Percentiles rank a stretch among this genome's conserved stretches.
Conservation (phyloP, 2,329 filamentous ascomycete species). For the Nemania sp. region DNA sequence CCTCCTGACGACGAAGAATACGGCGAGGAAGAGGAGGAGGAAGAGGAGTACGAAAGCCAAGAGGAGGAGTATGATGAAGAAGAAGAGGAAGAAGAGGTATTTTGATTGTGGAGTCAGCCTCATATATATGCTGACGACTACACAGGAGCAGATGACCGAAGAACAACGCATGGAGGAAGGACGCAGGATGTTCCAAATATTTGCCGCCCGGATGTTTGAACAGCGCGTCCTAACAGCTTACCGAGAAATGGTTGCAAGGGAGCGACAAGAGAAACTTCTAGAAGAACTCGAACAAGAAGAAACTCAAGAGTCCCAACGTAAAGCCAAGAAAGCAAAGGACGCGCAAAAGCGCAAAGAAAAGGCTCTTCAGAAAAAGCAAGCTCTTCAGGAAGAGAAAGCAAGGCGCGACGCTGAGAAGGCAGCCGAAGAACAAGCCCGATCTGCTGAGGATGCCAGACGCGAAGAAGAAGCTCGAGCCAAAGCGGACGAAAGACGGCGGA, state of each 20-base stretch:
- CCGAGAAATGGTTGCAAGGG: slow-evolving; percentile 93
- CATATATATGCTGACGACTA: slow-evolving; percentile 50
- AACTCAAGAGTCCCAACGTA: slow-evolving; percentile 79
- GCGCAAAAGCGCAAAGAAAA: slow-evolving; percentile 97
- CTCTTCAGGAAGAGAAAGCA: slow-evolving; percentile 90
- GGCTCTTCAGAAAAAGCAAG: slow-evolving; percentile 87
- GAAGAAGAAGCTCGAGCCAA: slow-evolving; percentile 83
- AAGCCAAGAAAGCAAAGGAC: slow-evolving; percentile 93
- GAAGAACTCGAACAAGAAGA: slow-evolving; percentile 92
- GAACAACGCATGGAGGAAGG: slow-evolving; percentile 99
- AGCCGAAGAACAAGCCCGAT: slow-evolving; percentile 82
- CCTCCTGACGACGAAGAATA: slow-evolving; percentile 82
- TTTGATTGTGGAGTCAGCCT: slow-evolving; percentile 18
- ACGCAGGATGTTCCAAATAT: slow-evolving; percentile 98
- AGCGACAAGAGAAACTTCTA: slow-evolving; percentile 89
- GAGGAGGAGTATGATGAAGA: slow-evolving; percentile 75
- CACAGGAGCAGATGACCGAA: slow-evolving; percentile 94
- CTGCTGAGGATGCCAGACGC: slow-evolving; percentile 81
- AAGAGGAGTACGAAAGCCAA: slow-evolving; percentile 72
- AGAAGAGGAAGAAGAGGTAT: slow-evolving; percentile 78
- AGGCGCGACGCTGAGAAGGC: slow-evolving; percentile 89
- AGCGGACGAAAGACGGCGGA: slow-evolving; percentile 90
- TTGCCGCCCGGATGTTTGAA: slow-evolving; percentile 98
- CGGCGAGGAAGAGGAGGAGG: slow-evolving; percentile 72
- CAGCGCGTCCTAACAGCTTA: slow-evolving; percentile 97